Evolutionary conservation across 176 grass and related monocot species (phyloP).

Genomic region (Themeda triandra): DNA sequence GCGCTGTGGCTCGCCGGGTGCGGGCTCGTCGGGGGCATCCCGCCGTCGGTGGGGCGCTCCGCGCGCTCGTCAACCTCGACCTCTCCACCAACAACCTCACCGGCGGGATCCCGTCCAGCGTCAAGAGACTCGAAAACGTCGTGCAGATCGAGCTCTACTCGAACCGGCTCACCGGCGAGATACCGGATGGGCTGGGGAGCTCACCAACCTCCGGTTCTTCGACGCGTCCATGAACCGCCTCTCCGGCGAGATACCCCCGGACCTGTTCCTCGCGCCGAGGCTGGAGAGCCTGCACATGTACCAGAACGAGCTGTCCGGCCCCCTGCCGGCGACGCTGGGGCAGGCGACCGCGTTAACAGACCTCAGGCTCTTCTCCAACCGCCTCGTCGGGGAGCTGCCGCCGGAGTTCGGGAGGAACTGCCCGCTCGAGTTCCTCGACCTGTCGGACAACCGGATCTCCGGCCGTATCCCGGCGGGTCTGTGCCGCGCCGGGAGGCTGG

Average conservation of each 20-base stretch:
- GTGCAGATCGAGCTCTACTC: conserved; percentile 83
- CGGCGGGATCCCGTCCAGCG: conserved; percentile 40
- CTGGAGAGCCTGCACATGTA: conserved; percentile 70
- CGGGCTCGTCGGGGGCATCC: conserved; percentile 55
- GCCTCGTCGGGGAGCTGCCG: conserved; percentile 50
- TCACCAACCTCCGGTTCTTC: conserved; percentile 46
- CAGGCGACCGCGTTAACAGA: conserved; percentile 34
- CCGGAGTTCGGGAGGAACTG: conserved; percentile 50
- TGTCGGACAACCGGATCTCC: conserved; percentile 56
- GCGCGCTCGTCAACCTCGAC: conserved; percentile 56
- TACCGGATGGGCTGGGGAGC: conserved; percentile 61
- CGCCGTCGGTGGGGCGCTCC: conserved; percentile 40
- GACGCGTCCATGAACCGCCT: conserved; percentile 69
- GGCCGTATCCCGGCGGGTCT: conserved; percentile 56
- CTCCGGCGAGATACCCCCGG: conserved; percentile 48
- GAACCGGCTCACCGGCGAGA: conserved; percentile 42
- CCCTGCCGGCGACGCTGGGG: conserved; percentile 42
- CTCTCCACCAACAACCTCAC: conserved; percentile 73
- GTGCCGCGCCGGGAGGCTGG: conserved; percentile 45
- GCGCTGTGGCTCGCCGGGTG: conserved; percentile 68
- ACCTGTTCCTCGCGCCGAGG: conserved; percentile 55
- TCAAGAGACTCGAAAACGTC: conserved; percentile 26
- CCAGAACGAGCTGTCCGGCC: conserved; percentile 53
- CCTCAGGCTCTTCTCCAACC: conserved; percentile 64
- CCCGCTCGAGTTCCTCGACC: conserved; percentile 57